These are phyloP conservation scores for barrel medic (Medicago truncatula) DNA, from an alignment of 306 rosid genomes.

Conservation along the genomic window MtrunA17r5.0-ANR NC_053042.1:54154501-54155000, in stretches of 20 bases:
- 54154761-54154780: conserved; percentile 1
- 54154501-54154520: conserved; percentile 16
- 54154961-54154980: too few relatives aligned
- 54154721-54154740: conserved; percentile 1
- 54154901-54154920: too few relatives aligned
- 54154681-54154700: conserved; percentile 19
- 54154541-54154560: too few relatives aligned
- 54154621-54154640: conserved; percentile 6
- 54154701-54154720: conserved; percentile 17
- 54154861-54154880: too few relatives aligned
- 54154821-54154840: conserved; percentile 24
- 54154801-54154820: conserved; percentile 11
- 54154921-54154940: too few relatives aligned
- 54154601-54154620: background rate
- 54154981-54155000: too few relatives aligned
- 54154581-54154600: conserved; percentile 29
- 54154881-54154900: too few relatives aligned
- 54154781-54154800: background rate
- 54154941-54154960: too few relatives aligned
- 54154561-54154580: too few relatives aligned
- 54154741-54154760: conserved; percentile 12
- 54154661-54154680: conserved; percentile 12
- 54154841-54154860: background rate
- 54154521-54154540: conserved; percentile 23
- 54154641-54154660: conserved; percentile 3